These are phyloP conservation scores for Oxyria digyna DNA, from an alignment of 148 eudicot species.

Conservation along the genomic window DNA sequence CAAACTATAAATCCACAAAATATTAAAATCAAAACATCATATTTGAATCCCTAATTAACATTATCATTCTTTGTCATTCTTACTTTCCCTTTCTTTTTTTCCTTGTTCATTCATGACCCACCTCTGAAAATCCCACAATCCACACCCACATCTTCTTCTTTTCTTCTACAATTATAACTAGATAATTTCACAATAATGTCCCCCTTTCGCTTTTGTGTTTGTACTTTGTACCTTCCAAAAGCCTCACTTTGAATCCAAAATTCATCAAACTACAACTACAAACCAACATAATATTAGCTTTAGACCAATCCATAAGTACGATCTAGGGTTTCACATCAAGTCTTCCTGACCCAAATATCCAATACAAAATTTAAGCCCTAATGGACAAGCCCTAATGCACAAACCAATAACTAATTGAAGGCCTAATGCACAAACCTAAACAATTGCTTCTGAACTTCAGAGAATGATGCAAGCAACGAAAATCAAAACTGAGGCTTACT, in stretches of 20 bases:
- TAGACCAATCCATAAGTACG: no score
- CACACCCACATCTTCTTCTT: slow-evolving; percentile 8
- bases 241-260: slow-evolving; percentile 59
- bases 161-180: background rate
- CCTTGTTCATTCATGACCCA: slow-evolving; percentile 1
- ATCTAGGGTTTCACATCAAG: no score
- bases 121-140: background rate
- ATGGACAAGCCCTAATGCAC: no score
- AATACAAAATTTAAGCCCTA: no score
- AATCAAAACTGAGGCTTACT: no score
- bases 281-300: no score
- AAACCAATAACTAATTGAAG: no score
- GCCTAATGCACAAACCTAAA: no score
- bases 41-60: background rate
- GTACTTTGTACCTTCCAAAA: slow-evolving; percentile 16
- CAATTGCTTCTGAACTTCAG: no score
- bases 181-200: background rate
- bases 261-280: no score
- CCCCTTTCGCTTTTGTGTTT: slow-evolving; percentile 8
- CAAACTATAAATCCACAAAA: background rate
- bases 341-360: no score
- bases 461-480: no score
- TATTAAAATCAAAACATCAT: background rate
- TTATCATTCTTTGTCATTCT: background rate
- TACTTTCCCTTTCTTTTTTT: background rate